Base-by-base conservation (phyloP, 2,329 filamentous ascomycete species). In the Lasiodiplodia theobromae region DNA sequence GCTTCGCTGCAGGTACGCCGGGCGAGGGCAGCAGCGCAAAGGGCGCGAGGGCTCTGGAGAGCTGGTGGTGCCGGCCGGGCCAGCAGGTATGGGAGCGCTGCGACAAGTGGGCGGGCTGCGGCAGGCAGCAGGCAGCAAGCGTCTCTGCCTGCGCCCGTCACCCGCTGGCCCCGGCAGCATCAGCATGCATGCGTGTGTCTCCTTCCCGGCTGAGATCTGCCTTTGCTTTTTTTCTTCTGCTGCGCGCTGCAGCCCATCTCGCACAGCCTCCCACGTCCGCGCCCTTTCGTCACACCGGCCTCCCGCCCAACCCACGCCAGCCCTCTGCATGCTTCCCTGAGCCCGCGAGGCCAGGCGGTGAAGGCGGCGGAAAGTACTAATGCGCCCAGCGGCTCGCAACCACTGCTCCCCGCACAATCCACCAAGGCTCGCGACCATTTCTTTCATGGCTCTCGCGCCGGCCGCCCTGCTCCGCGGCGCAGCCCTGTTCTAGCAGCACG, bases 151-250 rank as follows among this genome's bases (percentile, higher is more conserved):
- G 37, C 38, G 21, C 37, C 38, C 56, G 56, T 31, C 57, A 38
- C 23, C 57, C 57, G 57, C 44, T 40, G 23, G 18, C 44, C 44
- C 60, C 51, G 28, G 60, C 44, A 21, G 28, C 60, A 37, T 23
- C 60, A 31, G 60, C 60, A 31, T 49, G 58, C 58, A 52, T 64
- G 60, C 60, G 47, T 52, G 60, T 64, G 60, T 64, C 60, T 64
- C 47, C 60, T 51, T 64, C 60, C 60, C 18, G 58, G 44, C 60
- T 38, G 60, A 38, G 60, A 52, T 64, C n/a, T 51, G 44, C 60
- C 31, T 34, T 34, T 52, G 28, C 28, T 38, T 51, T 52, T 47
- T 47, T 52, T 52, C 28, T 52, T 51, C 38, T 38, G 44, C 58
- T 52, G 60, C 60, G 37, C 31, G 60, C 60, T 63, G 58, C 58